phyloP scores from a whole-genome alignment of 495 filamentous ascomycete species.

The Neurospora sp. region DNA sequence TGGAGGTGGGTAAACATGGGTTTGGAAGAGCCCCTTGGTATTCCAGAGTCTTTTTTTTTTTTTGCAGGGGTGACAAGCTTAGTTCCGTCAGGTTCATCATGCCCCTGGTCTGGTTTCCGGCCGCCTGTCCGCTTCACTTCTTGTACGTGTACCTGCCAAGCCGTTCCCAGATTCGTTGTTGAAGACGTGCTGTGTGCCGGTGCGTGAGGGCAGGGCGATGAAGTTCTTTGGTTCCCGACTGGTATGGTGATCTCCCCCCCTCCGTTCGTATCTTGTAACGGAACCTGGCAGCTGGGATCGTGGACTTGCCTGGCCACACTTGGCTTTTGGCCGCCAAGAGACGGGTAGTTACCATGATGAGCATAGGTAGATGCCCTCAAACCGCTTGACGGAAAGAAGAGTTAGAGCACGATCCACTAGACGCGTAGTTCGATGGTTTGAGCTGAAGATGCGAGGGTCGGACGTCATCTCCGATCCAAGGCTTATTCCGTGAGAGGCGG shows the following conservation, averaged over 20 bases:
- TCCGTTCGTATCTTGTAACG: neutral
- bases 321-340: neutral
- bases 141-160: neutral
- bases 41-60: neutral
- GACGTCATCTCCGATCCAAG: neutral
- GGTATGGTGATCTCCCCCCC: neutral
- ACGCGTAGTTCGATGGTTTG: neutral
- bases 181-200: neutral
- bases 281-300: neutral
- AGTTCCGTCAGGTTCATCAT: neutral
- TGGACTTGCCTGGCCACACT: neutral
- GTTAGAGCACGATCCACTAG: neutral
- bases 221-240: neutral
- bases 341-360: neutral
- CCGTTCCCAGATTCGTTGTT: neutral
- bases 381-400: neutral
- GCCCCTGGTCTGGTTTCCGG: neutral
- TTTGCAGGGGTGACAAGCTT: neutral
- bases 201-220: neutral
- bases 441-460: neutral
- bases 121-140: neutral
- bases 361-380: neutral
- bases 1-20: neutral
- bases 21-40: neutral
- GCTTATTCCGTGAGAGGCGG: neutral